phyloP scores from a whole-genome alignment of 371 early-diverging fungal genomes.

The Saksenaea vasiformis region DNA sequence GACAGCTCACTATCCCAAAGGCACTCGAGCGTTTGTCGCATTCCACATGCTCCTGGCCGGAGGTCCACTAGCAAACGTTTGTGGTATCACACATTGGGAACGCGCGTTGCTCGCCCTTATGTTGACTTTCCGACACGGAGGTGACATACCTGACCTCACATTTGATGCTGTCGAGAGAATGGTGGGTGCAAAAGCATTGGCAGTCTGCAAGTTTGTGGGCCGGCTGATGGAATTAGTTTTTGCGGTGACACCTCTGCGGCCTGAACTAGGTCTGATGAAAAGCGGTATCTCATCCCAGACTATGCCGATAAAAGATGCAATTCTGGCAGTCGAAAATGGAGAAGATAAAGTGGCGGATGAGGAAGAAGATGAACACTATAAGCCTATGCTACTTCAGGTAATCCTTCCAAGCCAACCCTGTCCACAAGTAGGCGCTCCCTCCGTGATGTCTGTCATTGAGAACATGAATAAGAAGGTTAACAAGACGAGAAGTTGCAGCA shows the following conservation, averaged over 20 bases:
- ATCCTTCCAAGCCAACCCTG: constrained; percentile 8
- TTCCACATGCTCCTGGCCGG: constrained; percentile 55
- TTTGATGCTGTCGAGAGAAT: constrained; percentile 21
- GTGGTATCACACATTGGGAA: constrained; percentile 48
- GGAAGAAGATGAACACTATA: constrained; percentile 10
- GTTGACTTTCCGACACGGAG: constrained; percentile 50
- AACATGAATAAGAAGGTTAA: constrained; percentile 31
- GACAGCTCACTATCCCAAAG: constrained; percentile 49
- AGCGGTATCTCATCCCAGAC: constrained; percentile 11
- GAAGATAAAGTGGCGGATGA: not conserved
- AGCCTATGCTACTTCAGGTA: constrained; percentile 7
- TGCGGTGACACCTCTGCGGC: constrained; percentile 26
- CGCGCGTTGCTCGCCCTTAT: constrained; percentile 51
- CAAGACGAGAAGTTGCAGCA: constrained; percentile 24
- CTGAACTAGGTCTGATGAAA: constrained; percentile 22
- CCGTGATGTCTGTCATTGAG: constrained; percentile 33
- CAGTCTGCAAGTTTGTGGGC: constrained; percentile 32
- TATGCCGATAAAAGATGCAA: not conserved
- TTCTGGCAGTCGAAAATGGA: not conserved
- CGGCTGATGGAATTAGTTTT: constrained; percentile 31
- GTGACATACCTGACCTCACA: constrained; percentile 29
- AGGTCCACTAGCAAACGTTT: constrained; percentile 47
- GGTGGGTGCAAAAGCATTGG: constrained; percentile 22
- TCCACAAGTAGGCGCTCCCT: constrained; percentile 26
- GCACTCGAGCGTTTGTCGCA: constrained; percentile 48